Conservation (phyloP, 1,139 yeast genomes). For the Scheffersomyces segobiensis region DNA sequence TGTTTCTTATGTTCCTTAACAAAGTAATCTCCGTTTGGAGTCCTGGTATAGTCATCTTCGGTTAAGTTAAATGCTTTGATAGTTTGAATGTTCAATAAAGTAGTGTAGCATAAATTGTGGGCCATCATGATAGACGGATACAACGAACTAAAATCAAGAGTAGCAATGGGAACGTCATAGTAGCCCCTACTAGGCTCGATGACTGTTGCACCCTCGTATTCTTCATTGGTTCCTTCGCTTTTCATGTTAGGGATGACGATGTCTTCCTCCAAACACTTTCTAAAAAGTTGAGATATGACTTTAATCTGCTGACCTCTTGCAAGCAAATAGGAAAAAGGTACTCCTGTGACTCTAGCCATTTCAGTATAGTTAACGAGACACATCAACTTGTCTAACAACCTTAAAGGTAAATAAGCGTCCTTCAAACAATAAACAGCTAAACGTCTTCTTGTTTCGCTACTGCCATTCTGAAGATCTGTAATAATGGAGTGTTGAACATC, state of each 20-base stretch:
- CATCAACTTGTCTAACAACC: constrained; percentile 90
- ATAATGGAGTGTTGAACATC: constrained; percentile 97
- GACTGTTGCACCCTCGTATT: constrained; percentile 98
- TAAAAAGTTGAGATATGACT: constrained; percentile 89
- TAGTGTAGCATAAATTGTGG: constrained; percentile 94
- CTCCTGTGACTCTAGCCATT: constrained; percentile 99
- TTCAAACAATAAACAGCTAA: constrained; percentile 96
- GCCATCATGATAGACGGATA: constrained; percentile 99
- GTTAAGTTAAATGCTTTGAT: constrained; percentile 64
- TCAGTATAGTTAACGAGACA: constrained; percentile 96
- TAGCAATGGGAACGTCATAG: constrained; percentile 96
- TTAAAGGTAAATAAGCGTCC: constrained; percentile 89
- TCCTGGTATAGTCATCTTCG: constrained; percentile 76
- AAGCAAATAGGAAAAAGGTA: constrained; percentile 86
- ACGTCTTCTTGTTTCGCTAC: constrained; percentile 87
- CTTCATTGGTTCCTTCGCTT: constrained; percentile 81
- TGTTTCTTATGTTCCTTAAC: constrained; percentile 70
- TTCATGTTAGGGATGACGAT: constrained; percentile 89
- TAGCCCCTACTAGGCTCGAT: constrained; percentile 96
- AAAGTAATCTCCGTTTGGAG: constrained; percentile 93
- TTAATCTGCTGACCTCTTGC: constrained; percentile 97
- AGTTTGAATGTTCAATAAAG: constrained; percentile 69
- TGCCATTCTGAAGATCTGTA: constrained; percentile 92
- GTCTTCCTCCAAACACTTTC: constrained; percentile 85
- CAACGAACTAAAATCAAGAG: constrained; percentile 94